Evolutionary conservation across 176 grass and related monocot genomes (phyloP).

Genomic region (Musa schizocarpa): DNA sequence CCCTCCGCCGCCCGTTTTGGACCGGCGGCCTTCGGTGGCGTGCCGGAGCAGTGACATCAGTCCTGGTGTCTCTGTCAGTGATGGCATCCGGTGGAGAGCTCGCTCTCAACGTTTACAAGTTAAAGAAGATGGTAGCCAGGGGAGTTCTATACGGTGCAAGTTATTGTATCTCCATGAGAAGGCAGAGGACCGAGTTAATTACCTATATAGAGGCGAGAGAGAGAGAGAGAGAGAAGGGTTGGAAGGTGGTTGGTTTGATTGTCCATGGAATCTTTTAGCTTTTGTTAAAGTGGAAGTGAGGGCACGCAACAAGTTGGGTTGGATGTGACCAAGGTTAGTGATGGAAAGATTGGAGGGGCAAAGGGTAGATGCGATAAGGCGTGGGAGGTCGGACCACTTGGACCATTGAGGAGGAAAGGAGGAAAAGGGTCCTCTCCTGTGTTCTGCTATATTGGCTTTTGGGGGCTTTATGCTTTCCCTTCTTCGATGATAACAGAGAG

Average conservation of each 20-base stretch:
- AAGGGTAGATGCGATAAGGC: neutral
- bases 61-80: neutral
- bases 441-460: neutral
- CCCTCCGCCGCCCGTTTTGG: neutral
- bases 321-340: constrained; percentile 9
- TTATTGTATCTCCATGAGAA: neutral
- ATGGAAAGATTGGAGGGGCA: neutral
- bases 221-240: neutral
- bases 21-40: neutral
- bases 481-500: too few species aligned
- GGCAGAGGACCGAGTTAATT: neutral
- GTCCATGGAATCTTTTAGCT: neutral
- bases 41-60: neutral
- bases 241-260: neutral
- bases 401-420: neutral
- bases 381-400: neutral
- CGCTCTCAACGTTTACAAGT: neutral
- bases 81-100: neutral
- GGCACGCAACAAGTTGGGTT: neutral
- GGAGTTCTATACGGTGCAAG: neutral
- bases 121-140: neutral
- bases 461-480: neutral
- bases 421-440: neutral
- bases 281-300: neutral
- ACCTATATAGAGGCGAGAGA: neutral